Conservation (phyloP, 192 early-diverging fungal genomes). For the Coemansia sp. region DNA sequence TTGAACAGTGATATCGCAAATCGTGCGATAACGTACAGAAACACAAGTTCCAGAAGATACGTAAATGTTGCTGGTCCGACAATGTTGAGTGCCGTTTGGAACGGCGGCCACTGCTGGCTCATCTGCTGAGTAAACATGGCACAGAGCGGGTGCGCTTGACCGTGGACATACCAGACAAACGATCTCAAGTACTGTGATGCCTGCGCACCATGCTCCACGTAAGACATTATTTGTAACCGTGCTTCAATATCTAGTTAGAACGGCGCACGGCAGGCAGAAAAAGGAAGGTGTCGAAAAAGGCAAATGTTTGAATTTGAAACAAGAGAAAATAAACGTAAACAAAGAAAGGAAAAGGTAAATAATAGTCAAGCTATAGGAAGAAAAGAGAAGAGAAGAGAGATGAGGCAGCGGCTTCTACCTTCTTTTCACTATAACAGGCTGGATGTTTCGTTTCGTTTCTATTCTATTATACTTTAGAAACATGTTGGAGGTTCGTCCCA, state of each 20-base stretch:
- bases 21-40: conserved; percentile 15
- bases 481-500: no score
- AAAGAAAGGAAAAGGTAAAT: conserved; percentile 5
- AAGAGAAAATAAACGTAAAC: not conserved
- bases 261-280: no score
- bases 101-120: conserved; percentile 32
- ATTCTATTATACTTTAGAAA: no score
- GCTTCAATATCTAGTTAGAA: no score
- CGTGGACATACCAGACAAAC: conserved; percentile 18
- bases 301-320: not conserved
- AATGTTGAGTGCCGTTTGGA: conserved; percentile 17
- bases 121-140: conserved; percentile 11
- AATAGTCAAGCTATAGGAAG: not conserved
- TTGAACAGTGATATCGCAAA: conserved; percentile 15
- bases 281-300: no score
- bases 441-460: no score
- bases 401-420: no score
- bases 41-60: conserved; percentile 20
- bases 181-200: conserved; percentile 10
- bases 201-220: conserved; percentile 28
- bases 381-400: not conserved
- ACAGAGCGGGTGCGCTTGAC: conserved; percentile 28
- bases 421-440: no score
- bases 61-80: conserved; percentile 20
- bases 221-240: conserved; percentile 15